These are phyloP conservation scores for Colletotrichum higginsianum DNA, from an alignment of 2,329 filamentous ascomycete species.

Conservation along the genomic window DNA sequence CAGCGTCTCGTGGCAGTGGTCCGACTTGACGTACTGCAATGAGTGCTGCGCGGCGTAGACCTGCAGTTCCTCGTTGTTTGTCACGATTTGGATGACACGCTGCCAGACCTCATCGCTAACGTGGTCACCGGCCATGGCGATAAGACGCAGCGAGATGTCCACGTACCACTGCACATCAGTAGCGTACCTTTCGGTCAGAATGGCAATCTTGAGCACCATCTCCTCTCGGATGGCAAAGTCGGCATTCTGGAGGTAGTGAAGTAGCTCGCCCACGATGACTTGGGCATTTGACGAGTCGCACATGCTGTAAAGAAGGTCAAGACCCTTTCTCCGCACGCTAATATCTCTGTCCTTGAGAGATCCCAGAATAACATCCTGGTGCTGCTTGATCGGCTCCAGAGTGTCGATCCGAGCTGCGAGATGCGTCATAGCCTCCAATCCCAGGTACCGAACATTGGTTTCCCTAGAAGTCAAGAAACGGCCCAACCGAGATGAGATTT, in stretches of 20 bases:
- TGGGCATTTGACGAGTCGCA: slow-evolving; percentile 96
- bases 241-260: slow-evolving; percentile 95
- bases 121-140: slow-evolving; percentile 97
- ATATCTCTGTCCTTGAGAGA: slow-evolving; percentile 97
- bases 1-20: slow-evolving; percentile 95
- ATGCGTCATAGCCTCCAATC: slow-evolving; percentile 98
- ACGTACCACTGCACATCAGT: slow-evolving; percentile 99
- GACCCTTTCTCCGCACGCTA: slow-evolving; percentile 93
- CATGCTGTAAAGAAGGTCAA: slow-evolving; percentile 99
- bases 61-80: slow-evolving; percentile 98
- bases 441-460: slow-evolving; percentile 96
- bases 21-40: slow-evolving; percentile 90
- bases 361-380: slow-evolving; percentile 95
- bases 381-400: slow-evolving; percentile 96
- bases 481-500: slow-evolving; percentile 91
- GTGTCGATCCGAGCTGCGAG: slow-evolving; percentile 94
- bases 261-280: slow-evolving; percentile 91
- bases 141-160: slow-evolving; percentile 93
- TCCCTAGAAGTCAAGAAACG: slow-evolving; percentile 98
- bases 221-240: slow-evolving; percentile 99
- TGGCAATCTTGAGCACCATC: slow-evolving; percentile 99
- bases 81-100: slow-evolving; percentile 97
- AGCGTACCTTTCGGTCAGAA: slow-evolving; percentile 97
- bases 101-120: slow-evolving; percentile 99
- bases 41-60: slow-evolving; percentile 96